These are phyloP conservation scores for Ceratonia siliqua DNA, from an alignment of 306 rosid genomes.

Conservation along the genomic window DNA sequence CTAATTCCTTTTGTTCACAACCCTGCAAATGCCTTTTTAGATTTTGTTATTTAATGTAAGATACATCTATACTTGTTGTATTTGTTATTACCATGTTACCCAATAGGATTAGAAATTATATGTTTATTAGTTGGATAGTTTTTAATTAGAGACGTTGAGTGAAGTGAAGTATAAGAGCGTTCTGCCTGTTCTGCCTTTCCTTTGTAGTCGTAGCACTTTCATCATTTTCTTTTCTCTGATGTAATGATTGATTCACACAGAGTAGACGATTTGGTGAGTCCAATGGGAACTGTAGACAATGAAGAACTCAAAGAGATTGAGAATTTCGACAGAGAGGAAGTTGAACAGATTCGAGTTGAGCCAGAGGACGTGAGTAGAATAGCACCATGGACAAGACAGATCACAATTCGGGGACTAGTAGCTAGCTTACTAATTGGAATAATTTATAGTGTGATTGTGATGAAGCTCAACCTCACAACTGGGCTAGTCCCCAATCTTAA, in stretches of 20 bases:
- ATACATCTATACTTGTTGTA: neutral
- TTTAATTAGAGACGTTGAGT: too few species aligned
- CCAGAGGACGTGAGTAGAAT: constrained; percentile 51
- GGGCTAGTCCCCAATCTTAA: constrained; percentile 91
- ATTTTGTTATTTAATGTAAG: neutral
- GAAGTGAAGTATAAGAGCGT: neutral
- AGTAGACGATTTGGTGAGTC: constrained; percentile 15
- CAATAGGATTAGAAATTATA: neutral
- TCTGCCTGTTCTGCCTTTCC: neutral
- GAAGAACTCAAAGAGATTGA: constrained; percentile 55
- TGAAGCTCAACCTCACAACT: constrained; percentile 82
- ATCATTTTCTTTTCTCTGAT: neutral
- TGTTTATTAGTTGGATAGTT: neutral
- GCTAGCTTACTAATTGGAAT: constrained; percentile 66
- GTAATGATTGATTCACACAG: constrained; percentile 14
- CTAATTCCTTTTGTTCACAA: neutral
- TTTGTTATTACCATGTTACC: neutral
- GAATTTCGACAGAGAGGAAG: constrained; percentile 36
- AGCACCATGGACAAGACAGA: constrained; percentile 66
- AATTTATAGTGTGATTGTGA: constrained; percentile 74
- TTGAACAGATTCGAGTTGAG: constrained; percentile 43
- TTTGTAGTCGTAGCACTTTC: neutral
- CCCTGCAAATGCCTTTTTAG: neutral
- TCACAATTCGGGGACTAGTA: constrained; percentile 70
- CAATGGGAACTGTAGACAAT: constrained; percentile 41